These are phyloP conservation scores for Mycena sanguinolenta DNA, from an alignment of 768 basidiomycete genomes.

Conservation along the genomic window DNA sequence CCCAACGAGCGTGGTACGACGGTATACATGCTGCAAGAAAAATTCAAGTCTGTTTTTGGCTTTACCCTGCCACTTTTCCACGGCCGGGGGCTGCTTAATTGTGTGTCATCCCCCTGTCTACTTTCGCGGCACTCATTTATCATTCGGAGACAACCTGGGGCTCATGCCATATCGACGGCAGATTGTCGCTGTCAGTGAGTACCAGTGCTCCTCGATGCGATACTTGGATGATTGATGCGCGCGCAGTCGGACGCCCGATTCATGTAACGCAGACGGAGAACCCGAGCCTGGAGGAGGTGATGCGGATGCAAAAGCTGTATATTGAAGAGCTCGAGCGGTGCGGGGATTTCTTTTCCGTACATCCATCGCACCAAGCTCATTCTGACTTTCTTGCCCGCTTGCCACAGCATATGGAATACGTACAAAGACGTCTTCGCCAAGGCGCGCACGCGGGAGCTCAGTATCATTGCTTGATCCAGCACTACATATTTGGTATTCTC, in stretches of 20 bases:
- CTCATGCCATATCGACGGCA: constrained; percentile 95
- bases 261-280: constrained; percentile 81
- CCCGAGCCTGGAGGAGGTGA: constrained; percentile 86
- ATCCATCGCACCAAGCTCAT: not conserved
- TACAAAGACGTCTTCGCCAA: constrained; percentile 96
- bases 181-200: constrained; percentile 97
- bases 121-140: not conserved
- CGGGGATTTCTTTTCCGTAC: not conserved
- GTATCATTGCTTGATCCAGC: constrained; percentile 72
- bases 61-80: constrained; percentile 99
- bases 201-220: not conserved
- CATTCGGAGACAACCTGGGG: constrained; percentile 85
- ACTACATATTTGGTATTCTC: no score
- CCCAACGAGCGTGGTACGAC: constrained; percentile 94
- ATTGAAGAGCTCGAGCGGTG: constrained; percentile 65
- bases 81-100: constrained; percentile 94
- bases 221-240: not conserved
- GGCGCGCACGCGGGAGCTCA: constrained; percentile 81
- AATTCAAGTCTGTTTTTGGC: constrained; percentile 92
- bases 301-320: constrained; percentile 84
- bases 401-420: constrained; percentile 89
- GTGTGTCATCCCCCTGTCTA: constrained; percentile 51
- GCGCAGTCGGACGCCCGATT: constrained; percentile 89
- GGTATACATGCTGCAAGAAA: constrained; percentile 87
- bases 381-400: not conserved